Evolutionary conservation across 2,329 filamentous ascomycete species (phyloP).

Genomic region (Periglandula ipomoeae): DNA sequence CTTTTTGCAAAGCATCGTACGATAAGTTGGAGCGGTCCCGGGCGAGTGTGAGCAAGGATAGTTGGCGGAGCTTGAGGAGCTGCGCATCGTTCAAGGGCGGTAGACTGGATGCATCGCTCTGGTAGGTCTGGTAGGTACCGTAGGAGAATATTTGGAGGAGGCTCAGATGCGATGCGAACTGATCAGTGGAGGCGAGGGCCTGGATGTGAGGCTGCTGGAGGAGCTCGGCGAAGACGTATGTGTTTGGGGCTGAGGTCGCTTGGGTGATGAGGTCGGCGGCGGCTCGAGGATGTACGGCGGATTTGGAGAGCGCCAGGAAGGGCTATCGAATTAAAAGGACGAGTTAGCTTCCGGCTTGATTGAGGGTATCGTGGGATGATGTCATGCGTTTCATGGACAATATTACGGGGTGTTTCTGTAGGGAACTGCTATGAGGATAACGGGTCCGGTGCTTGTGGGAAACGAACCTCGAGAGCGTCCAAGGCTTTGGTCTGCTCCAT

Average conservation of each 20-base stretch:
- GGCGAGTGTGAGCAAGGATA: slow-evolving; percentile 77
- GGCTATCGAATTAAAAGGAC: slow-evolving; percentile 49
- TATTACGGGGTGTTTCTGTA: neutral
- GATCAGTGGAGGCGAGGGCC: slow-evolving; percentile 50
- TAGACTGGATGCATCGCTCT: slow-evolving; percentile 35
- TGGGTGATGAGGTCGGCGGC: slow-evolving; percentile 78
- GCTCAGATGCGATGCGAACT: slow-evolving; percentile 54
- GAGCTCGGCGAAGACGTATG: slow-evolving; percentile 92
- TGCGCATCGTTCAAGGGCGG: slow-evolving; percentile 67
- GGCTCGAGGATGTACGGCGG: slow-evolving; percentile 73
- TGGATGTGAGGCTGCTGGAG: slow-evolving; percentile 73
- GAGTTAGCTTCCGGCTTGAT: neutral
- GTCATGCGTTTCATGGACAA: neutral
- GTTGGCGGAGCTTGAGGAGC: slow-evolving; percentile 76
- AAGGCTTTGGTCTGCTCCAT: slow-evolving; percentile 70
- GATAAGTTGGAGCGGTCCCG: slow-evolving; percentile 58
- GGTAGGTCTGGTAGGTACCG: slow-evolving; percentile 77
- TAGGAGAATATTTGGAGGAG: slow-evolving; percentile 86
- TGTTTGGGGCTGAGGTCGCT: slow-evolving; percentile 82
- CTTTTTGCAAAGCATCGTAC: slow-evolving; percentile 58
- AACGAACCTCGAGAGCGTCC: slow-evolving; percentile 50
- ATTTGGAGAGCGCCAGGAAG: slow-evolving; percentile 83
- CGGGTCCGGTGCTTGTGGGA: too few species aligned
- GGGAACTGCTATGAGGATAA: too few species aligned
- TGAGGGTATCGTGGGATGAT: neutral